Evolutionary conservation across 371 early-diverging fungal genomes (phyloP).

Genomic region (Lichtheimia ornata): DNA sequence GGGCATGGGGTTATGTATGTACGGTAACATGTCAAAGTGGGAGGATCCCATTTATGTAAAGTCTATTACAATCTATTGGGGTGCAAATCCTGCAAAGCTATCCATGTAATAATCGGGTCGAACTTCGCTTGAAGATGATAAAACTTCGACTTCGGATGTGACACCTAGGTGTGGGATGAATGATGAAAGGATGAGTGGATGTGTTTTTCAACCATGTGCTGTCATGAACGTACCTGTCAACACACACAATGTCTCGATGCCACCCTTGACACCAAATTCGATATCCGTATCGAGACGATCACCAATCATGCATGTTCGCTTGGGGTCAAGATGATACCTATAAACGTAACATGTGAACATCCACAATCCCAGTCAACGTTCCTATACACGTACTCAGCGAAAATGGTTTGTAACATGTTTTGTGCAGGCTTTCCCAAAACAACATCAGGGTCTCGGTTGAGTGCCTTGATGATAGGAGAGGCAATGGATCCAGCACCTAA

Average conservation of each 20-base stretch:
- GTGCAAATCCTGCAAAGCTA: slow-evolving; percentile 55
- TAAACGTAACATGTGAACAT: not conserved
- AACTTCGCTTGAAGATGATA: slow-evolving; percentile 46
- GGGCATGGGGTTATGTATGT: too few species aligned
- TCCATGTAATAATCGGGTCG: slow-evolving; percentile 60
- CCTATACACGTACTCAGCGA: slow-evolving; percentile 53
- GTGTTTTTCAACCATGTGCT: not conserved
- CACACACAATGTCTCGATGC: slow-evolving; percentile 88
- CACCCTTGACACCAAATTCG: slow-evolving; percentile 87
- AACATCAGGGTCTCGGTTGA: slow-evolving; percentile 72
- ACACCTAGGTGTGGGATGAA: too few species aligned
- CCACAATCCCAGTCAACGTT: not conserved
- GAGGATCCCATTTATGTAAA: too few species aligned
- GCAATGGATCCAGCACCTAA: slow-evolving; percentile 85
- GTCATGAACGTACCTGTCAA: slow-evolving; percentile 69
- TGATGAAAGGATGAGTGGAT: slow-evolving; percentile 4
- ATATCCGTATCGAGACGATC: slow-evolving; percentile 97
- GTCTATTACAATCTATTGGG: not conserved
- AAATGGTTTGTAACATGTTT: slow-evolving; percentile 90
- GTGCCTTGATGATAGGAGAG: slow-evolving; percentile 69
- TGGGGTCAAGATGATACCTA: slow-evolving; percentile 76
- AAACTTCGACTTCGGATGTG: slow-evolving; percentile 49
- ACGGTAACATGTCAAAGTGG: too few species aligned
- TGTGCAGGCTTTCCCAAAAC: slow-evolving; percentile 93
- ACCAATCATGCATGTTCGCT: slow-evolving; percentile 94